phyloP scores from a whole-genome alignment of 1,139 yeast genomes.

The Scheffersomyces parashehatae region DNA sequence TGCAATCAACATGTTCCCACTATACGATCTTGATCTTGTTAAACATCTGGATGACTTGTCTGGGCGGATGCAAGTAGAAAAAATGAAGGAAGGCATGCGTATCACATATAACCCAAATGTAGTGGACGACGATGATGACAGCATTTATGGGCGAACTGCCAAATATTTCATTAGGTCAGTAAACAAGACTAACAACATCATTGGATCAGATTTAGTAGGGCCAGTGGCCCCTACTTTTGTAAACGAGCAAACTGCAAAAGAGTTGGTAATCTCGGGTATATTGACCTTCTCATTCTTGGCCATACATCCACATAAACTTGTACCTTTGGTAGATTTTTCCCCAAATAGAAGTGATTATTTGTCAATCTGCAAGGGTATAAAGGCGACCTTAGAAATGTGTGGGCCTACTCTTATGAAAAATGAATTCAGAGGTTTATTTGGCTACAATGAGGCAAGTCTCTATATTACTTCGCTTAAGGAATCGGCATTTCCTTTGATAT shows the following conservation, averaged over 20 bases:
- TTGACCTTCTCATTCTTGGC: constrained; percentile 29
- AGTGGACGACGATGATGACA: constrained; percentile 5
- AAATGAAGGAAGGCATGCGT: background rate
- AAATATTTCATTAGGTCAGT: constrained; percentile 22
- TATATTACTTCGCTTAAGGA: constrained; percentile 2
- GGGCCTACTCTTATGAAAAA: constrained; percentile 4
- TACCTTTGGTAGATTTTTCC: constrained; percentile 29
- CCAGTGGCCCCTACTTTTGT: constrained; percentile 5
- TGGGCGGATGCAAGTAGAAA: background rate
- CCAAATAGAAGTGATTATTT: constrained; percentile 19
- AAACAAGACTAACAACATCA: constrained; percentile 5
- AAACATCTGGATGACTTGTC: constrained; percentile 3
- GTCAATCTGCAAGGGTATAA: constrained; percentile 20
- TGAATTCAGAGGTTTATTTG: constrained; percentile 7
- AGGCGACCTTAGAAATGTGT: constrained; percentile 7
- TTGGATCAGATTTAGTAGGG: background rate
- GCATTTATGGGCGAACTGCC: constrained; percentile 16
- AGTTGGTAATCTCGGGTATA: constrained; percentile 22
- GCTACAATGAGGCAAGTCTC: constrained; percentile 4
- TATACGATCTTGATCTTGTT: constrained; percentile 12
- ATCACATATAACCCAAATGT: constrained; percentile 1
- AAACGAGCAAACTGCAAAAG: constrained; percentile 16
- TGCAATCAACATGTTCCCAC: constrained; percentile 20
- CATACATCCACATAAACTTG: constrained; percentile 30
- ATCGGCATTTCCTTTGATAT: constrained; percentile 18